phyloP scores from a whole-genome alignment of 805 yeast genomes.

The Wickerhamomyces mucosus region DNA sequence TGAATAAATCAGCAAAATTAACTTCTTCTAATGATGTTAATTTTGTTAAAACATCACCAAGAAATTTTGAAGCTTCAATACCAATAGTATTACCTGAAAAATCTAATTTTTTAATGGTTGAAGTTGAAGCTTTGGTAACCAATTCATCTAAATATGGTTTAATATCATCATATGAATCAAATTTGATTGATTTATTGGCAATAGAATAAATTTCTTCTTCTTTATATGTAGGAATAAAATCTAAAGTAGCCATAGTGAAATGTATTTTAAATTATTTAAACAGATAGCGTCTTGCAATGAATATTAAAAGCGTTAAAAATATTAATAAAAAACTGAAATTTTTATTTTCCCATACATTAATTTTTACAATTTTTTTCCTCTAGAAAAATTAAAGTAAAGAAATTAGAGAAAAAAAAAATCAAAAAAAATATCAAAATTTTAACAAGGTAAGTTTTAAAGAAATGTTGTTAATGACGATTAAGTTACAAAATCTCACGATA shows the following conservation, averaged over 20 bases:
- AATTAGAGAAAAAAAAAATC: too few species aligned
- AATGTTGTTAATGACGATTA: too few species aligned
- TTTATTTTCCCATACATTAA: background rate
- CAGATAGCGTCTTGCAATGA: too few species aligned
- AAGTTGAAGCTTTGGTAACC: constrained; percentile 15
- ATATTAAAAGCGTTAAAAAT: too few species aligned
- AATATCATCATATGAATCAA: constrained; percentile 65
- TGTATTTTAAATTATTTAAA: too few species aligned
- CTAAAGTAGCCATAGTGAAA: constrained; percentile 36
- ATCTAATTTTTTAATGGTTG: constrained; percentile 46
- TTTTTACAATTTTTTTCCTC: too few species aligned
- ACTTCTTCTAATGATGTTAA: constrained; percentile 49
- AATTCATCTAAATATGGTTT: constrained; percentile 59
- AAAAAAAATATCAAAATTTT: too few species aligned
- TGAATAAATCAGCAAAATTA: constrained; percentile 86
- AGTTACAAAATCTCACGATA: too few species aligned
- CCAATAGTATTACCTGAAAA: constrained; percentile 93
- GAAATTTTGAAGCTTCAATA: constrained; percentile 69
- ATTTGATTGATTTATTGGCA: constrained; percentile 67
- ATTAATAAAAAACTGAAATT: background rate
- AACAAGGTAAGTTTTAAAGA: too few species aligned
- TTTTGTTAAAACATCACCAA: constrained; percentile 45
- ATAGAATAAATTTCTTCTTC: constrained; percentile 47
- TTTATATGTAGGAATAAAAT: constrained; percentile 31
- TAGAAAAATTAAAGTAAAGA: too few species aligned